Evolutionary conservation across 2,329 filamentous ascomycete genomes (phyloP).

Genomic region (Pseudogymnoascus sp.): DNA sequence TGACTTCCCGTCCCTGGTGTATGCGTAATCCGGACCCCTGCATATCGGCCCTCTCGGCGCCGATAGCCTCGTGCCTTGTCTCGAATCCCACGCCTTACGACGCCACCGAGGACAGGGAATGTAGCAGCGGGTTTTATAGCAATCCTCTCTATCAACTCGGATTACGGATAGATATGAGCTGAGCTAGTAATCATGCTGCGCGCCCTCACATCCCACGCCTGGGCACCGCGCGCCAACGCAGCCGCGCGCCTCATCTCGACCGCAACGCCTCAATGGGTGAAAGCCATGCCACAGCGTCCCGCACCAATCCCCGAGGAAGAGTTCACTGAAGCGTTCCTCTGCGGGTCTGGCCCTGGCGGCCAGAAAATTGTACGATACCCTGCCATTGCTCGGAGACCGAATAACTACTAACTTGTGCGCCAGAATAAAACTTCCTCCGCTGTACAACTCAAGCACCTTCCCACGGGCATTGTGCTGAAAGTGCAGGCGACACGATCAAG

Average conservation of each 20-base stretch:
- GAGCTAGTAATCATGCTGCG: background rate
- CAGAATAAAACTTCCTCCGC: constrained; percentile 95
- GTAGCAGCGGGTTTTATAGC: background rate
- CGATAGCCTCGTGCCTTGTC: constrained; percentile 7
- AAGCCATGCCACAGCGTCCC: constrained; percentile 69
- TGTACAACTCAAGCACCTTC: constrained; percentile 84
- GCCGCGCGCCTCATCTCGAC: background rate
- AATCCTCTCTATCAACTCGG: background rate
- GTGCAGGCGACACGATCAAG: constrained; percentile 85
- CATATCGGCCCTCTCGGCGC: background rate
- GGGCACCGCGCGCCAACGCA: background rate
- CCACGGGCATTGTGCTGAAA: constrained; percentile 90
- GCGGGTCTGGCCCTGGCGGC: constrained; percentile 85
- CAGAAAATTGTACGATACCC: constrained; percentile 72
- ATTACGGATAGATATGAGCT: background rate
- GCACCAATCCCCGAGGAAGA: constrained; percentile 68
- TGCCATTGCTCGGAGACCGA: constrained; percentile 10
- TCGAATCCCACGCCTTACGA: background rate
- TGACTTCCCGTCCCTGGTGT: constrained; percentile 1
- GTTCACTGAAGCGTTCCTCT: constrained; percentile 78
- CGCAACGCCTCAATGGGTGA: constrained; percentile 30
- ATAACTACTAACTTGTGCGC: background rate
- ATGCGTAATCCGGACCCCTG: constrained; percentile 1
- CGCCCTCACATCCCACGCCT: background rate
- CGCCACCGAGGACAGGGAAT: background rate